Base-by-base conservation (phyloP, 768 basidiomycete genomes). In the Bullera alba region DNA sequence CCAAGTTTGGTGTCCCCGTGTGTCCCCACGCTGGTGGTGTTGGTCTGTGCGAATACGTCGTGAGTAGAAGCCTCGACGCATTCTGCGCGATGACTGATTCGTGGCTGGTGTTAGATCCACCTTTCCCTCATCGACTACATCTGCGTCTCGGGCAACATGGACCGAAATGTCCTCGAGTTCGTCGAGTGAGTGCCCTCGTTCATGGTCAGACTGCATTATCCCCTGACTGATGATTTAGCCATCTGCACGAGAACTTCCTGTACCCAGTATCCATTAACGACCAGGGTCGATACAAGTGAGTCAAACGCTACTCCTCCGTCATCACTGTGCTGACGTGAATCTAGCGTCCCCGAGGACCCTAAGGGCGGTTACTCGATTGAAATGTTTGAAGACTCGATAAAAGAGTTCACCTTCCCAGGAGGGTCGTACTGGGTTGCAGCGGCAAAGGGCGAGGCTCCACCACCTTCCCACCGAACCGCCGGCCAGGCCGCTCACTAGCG, bases 1-100 rank as follows among this genome's bases (percentile, higher is more conserved):
- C 87, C 56, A 90, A 91, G 83, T 89, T 86, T 63, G 86, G 85
- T 41, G 78, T 89, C 27, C 82, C 85, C 3, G 87, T 91, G 14
- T 90, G 87, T 65, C 92, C 92, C 8, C 92, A 96, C 69, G 91
- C 92, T 0, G 92, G 92, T 32, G 92, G 92, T 55, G 87, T 95
- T 34, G 89, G 89, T 5, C 76, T 93, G 27, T 92, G 91, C 67
- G 88, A 93, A 76, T 86, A 90, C 73, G 87, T 87, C 42, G 87
- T 90, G 58, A 61, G 61, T 65, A n/a, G n/a, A n/a, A n/a, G 32
- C 32, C n/a, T 34, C 32, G 8, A 8, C 32, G 10, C 32, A 10
- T n/a, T 34, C n/a, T 34, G 10, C 32, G 8, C 32, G 10, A 34
- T 3, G 8, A 34, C 7, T 25, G 26, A 3, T 17, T 17, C 21